Percentiles rank a stretch among this genome's conserved stretches.
These are phyloP conservation scores for Nectriaceae sp. DNA, from an alignment of 2,329 filamentous ascomycete genomes.

Conservation along the genomic window DNA sequence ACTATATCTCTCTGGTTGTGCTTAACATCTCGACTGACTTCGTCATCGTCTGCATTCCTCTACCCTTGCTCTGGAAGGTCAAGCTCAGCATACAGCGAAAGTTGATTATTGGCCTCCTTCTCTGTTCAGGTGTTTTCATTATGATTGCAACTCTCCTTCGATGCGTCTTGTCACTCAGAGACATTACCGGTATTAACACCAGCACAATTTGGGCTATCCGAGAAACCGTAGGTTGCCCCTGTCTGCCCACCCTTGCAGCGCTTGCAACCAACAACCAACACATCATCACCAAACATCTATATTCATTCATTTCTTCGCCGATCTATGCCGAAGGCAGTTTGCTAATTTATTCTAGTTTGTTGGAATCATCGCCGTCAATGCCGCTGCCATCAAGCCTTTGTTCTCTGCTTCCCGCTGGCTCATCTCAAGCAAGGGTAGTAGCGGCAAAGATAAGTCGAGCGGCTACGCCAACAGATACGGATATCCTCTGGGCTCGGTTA, in stretches of 20 bases:
- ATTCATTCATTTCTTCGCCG: neutral
- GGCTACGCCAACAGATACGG: constrained; percentile 27
- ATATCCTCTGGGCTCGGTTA: constrained; percentile 28
- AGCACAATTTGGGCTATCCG: constrained; percentile 46
- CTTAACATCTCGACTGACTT: constrained; percentile 42
- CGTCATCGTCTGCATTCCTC: constrained; percentile 40
- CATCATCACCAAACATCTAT: too few relatives aligned
- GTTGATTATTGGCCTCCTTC: constrained; percentile 38
- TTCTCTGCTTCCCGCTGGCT: constrained; percentile 38
- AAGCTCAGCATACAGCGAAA: constrained; percentile 40
- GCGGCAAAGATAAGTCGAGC: constrained; percentile 24
- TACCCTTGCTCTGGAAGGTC: constrained; percentile 42
- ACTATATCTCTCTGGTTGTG: constrained; percentile 39
- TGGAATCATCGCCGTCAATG: constrained; percentile 44
- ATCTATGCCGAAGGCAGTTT: neutral
- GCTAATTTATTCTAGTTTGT: constrained; percentile 36
- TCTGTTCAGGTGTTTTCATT: constrained; percentile 47
- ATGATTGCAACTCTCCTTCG: constrained; percentile 44
- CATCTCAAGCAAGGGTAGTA: constrained; percentile 34
- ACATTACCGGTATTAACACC: constrained; percentile 38
- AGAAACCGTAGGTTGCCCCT: constrained; percentile 35
- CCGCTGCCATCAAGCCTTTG: constrained; percentile 42
- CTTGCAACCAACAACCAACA: too few relatives aligned
- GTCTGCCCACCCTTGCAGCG: neutral
- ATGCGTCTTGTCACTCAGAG: constrained; percentile 39